Base-by-base conservation (phyloP, 1,284 basidiomycete genomes). In the Cutaneotrichosporon sp. region DNA sequence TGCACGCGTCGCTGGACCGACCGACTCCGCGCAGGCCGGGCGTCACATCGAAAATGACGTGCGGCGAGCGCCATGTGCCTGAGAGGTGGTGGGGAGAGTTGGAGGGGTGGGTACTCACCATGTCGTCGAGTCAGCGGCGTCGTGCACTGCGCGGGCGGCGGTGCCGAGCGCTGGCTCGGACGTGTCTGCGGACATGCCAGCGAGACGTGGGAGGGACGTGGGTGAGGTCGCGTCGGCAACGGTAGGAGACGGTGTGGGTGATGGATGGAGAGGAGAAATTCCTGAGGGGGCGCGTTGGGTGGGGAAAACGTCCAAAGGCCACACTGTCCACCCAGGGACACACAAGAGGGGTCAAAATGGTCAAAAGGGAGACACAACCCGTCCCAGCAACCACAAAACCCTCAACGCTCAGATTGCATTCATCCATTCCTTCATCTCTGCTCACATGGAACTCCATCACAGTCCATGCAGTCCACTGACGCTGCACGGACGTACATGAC, bases 161-260 rank as follows among this genome's bases (percentile, higher is more conserved):
- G 41, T 30, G 9, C 43, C 46, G 50, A 70, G 56, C 10, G 60
- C 60, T 18, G 65, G 62, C 46, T 67, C 65, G 26, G 66, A 65
- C 36, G 65, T 57, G 52, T 70, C 66, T 30, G 62, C 62, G 36
- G 69, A 65, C 69, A 70, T 70, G 43, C 36, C 44, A 34, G 12
- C 30, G 41, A 39, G 52, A 10, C 18, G 40, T 14, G 33, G 30
- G 14, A 10, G 38, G 38, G 12, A 30, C 26, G 26, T 30, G 26
- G 26, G 26, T 7, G 26, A 30, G 26, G 26, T 5, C 26, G 26
- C 26, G 26, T 10, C 26, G 26, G 26, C 26, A 30, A 30, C 35
- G 35, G 35, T 14, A 36, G 5, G 26, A 30, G 36, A 17, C 15
- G 36, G 36, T 17, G 36, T 15, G 15, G 15, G 18, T 40, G 38